phyloP scores from a whole-genome alignment of 2,329 filamentous ascomycete genomes.

The Eutypa lata region DNA sequence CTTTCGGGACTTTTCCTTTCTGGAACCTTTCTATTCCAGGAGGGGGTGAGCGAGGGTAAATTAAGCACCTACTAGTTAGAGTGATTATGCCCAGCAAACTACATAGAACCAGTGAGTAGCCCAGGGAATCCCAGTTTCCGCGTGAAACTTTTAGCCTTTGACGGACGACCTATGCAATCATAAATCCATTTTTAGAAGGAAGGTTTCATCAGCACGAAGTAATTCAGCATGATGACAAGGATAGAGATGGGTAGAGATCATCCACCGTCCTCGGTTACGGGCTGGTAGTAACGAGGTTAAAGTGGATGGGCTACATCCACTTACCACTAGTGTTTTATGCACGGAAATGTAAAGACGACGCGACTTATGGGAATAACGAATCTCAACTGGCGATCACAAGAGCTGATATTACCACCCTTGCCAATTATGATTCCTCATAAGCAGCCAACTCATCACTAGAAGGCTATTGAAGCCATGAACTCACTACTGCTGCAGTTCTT shows the following conservation, averaged over 20 bases:
- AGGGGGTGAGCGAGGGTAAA: neutral
- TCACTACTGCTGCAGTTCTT: neutral
- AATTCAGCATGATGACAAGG: slow-evolving; percentile 21
- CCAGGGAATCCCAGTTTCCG: neutral
- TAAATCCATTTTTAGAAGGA: slow-evolving; percentile 13
- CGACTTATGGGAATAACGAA: slow-evolving; percentile 15
- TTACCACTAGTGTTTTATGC: slow-evolving; percentile 17
- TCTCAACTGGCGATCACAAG: slow-evolving; percentile 17
- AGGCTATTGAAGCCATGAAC: neutral
- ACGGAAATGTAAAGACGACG: slow-evolving; percentile 9
- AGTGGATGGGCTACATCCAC: slow-evolving; percentile 14
- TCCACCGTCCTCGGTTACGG: neutral
- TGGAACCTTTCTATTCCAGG: neutral
- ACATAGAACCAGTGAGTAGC: neutral
- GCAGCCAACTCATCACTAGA: neutral
- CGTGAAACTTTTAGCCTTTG: slow-evolving; percentile 11
- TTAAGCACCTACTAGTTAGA: neutral
- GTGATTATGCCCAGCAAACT: neutral
- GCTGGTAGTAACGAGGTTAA: slow-evolving; percentile 14
- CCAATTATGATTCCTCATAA: neutral
- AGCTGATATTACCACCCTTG: slow-evolving; percentile 14
- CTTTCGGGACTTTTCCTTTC: neutral
- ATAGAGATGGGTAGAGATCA: slow-evolving; percentile 6
- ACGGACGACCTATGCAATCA: slow-evolving; percentile 13
- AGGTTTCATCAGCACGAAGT: slow-evolving; percentile 7